phyloP scores from a whole-genome alignment of 2,329 filamentous ascomycete genomes.

The Neodidymelliopsis sp. region DNA sequence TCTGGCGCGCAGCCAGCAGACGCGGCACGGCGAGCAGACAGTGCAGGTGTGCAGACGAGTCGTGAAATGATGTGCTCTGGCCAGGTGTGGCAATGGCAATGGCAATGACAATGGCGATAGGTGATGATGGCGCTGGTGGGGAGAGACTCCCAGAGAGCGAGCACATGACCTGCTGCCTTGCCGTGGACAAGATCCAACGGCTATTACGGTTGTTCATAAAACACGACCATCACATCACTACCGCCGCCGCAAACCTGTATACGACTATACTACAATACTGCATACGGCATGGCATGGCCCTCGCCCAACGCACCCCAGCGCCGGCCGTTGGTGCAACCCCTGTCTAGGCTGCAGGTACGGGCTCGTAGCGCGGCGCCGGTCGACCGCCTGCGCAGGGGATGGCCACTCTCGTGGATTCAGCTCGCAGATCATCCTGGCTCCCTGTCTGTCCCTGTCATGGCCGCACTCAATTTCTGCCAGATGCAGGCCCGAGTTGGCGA shows the following conservation, averaged over 20 bases:
- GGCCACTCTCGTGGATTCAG: constrained; percentile 36
- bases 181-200: too few species aligned
- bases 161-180: too few species aligned
- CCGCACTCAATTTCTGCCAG: constrained; percentile 34
- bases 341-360: constrained; percentile 35
- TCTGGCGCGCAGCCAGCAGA: constrained; percentile 38
- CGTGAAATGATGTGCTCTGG: constrained; percentile 18
- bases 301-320: constrained; percentile 22
- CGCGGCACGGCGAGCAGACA: constrained; percentile 32
- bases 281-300: constrained; percentile 5
- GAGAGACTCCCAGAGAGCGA: too few species aligned
- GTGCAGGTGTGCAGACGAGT: constrained; percentile 22
- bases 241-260: too few species aligned
- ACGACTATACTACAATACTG: too few species aligned
- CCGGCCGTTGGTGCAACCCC: constrained; percentile 29
- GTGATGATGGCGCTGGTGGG: too few species aligned
- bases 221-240: too few species aligned
- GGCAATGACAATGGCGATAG: too few species aligned
- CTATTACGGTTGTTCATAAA: too few species aligned
- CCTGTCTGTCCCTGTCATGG: constrained; percentile 22
- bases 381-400: constrained; percentile 25
- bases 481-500: constrained; percentile 33
- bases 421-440: constrained; percentile 41
- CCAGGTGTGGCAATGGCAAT: constrained; percentile 8
- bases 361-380: neutral